These are phyloP conservation scores for Aaosphaeria pasadenensis DNA, from an alignment of 2,329 filamentous ascomycete genomes.

Conservation along the genomic window DNA sequence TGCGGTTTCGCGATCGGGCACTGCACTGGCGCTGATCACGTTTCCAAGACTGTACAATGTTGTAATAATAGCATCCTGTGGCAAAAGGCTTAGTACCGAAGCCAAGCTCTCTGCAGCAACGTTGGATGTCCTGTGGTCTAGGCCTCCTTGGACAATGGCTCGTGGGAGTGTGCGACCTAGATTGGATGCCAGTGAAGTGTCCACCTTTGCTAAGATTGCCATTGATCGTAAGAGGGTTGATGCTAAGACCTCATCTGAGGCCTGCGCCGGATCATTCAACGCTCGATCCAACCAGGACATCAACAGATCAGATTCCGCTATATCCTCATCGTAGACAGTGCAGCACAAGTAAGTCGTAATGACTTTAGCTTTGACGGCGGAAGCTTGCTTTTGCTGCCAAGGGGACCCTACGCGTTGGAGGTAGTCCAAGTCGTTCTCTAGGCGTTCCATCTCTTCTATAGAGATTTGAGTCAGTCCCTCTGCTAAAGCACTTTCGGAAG, in stretches of 20 bases:
- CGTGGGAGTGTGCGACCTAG: constrained; percentile 78
- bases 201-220: constrained; percentile 75
- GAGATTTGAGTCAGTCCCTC: constrained; percentile 68
- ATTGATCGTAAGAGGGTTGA: constrained; percentile 76
- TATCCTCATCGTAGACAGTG: constrained; percentile 74
- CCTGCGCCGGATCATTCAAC: constrained; percentile 74
- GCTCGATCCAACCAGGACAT: constrained; percentile 84
- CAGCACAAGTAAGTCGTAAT: constrained; percentile 85
- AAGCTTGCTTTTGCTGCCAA: constrained; percentile 83
- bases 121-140: constrained; percentile 65
- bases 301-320: constrained; percentile 74
- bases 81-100: constrained; percentile 74
- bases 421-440: constrained; percentile 90
- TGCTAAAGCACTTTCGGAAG: constrained; percentile 36
- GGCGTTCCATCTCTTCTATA: constrained; percentile 75
- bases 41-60: constrained; percentile 97
- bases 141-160: constrained; percentile 81
- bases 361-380: constrained; percentile 78
- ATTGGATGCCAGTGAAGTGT: constrained; percentile 68
- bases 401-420: constrained; percentile 73
- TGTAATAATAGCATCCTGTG: constrained; percentile 90
- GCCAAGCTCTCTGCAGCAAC: constrained; percentile 84
- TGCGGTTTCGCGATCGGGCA: constrained; percentile 46
- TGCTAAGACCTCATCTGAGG: constrained; percentile 75
- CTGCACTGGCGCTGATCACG: constrained; percentile 72